phyloP scores from a whole-genome alignment of 805 yeast genomes.

The Soucietia sequanensis region DNA sequence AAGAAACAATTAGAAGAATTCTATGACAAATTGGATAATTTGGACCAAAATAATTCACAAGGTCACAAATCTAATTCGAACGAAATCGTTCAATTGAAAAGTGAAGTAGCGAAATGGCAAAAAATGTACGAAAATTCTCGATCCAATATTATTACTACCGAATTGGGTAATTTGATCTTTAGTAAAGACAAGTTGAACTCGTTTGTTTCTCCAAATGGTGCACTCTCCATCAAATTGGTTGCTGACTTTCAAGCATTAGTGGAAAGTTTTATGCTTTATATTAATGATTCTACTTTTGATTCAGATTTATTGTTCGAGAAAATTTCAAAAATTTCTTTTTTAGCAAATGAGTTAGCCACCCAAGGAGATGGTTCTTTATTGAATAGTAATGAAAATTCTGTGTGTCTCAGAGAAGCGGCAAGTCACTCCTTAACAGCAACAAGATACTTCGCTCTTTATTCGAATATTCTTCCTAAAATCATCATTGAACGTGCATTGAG shows the following conservation, averaged over 20 bases:
- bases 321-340: slow-evolving; percentile 48
- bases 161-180: slow-evolving; percentile 16
- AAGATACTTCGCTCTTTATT: slow-evolving; percentile 67
- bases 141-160: slow-evolving; percentile 23
- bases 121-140: slow-evolving; percentile 49
- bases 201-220: slow-evolving; percentile 39
- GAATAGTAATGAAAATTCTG: slow-evolving; percentile 38
- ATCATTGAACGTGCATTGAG: slow-evolving; percentile 74
- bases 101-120: slow-evolving; percentile 49
- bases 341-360: slow-evolving; percentile 41
- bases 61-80: slow-evolving; percentile 9
- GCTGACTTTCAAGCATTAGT: slow-evolving; percentile 47
- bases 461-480: slow-evolving; percentile 63
- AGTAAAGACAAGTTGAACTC: slow-evolving; percentile 23
- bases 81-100: slow-evolving; percentile 12
- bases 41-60: slow-evolving; percentile 14
- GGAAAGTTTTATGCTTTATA: slow-evolving; percentile 41
- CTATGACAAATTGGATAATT: slow-evolving; percentile 26
- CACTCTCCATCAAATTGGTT: slow-evolving; percentile 45
- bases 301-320: slow-evolving; percentile 48
- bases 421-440: slow-evolving; percentile 76
- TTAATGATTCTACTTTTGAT: slow-evolving; percentile 26
- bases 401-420: slow-evolving; percentile 60
- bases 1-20: slow-evolving; percentile 17
- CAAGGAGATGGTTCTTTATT: slow-evolving; percentile 24